Percentiles rank a stretch among this genome's conserved stretches.
Evolutionary conservation across 768 basidiomycete species (phyloP).

Genomic region (Tricholoma matsutake): DNA sequence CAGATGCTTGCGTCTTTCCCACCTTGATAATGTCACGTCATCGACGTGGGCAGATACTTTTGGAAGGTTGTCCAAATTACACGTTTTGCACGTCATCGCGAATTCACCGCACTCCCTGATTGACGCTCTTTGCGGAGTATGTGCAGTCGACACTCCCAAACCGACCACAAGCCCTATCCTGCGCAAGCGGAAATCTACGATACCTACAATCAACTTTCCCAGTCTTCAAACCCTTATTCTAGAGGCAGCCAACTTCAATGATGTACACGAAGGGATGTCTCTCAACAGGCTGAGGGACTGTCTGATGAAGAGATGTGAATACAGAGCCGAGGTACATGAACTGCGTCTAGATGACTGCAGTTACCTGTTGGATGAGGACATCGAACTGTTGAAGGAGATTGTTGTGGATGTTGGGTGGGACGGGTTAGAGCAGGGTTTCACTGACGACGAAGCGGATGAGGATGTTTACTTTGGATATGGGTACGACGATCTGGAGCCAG

Average conservation of each 20-base stretch:
- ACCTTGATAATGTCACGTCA: constrained; percentile 15
- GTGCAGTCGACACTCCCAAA: constrained; percentile 8
- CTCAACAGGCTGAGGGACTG: constrained; percentile 17
- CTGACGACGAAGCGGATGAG: constrained; percentile 15
- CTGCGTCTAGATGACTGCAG: constrained; percentile 27
- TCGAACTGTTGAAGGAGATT: constrained; percentile 24
- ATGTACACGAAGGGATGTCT: not conserved
- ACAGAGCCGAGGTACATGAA: constrained; percentile 25
- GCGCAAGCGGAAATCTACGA: constrained; percentile 9
- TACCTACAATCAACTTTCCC: constrained; percentile 24
- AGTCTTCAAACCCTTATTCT: constrained; percentile 22
- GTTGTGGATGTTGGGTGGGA: constrained; percentile 36
- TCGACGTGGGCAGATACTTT: constrained; percentile 25
- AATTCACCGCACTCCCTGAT: constrained; percentile 21
- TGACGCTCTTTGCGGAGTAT: constrained; percentile 22
- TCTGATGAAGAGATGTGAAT: constrained; percentile 31
- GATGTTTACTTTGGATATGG: constrained; percentile 11
- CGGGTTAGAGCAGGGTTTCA: constrained; percentile 21
- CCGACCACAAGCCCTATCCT: constrained; percentile 11
- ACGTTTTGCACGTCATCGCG: constrained; percentile 21
- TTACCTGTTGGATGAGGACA: constrained; percentile 15
- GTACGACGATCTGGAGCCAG: constrained; percentile 13
- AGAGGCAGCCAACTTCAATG: constrained; percentile 22
- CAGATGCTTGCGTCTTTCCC: constrained; percentile 20
- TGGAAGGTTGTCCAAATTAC: constrained; percentile 25